A percentile compares a stretch with the other conserved stretches of the same genome.
phyloP scores from a whole-genome alignment of 768 basidiomycete species.

The Sistotremastrum niveocremeum region DNA sequence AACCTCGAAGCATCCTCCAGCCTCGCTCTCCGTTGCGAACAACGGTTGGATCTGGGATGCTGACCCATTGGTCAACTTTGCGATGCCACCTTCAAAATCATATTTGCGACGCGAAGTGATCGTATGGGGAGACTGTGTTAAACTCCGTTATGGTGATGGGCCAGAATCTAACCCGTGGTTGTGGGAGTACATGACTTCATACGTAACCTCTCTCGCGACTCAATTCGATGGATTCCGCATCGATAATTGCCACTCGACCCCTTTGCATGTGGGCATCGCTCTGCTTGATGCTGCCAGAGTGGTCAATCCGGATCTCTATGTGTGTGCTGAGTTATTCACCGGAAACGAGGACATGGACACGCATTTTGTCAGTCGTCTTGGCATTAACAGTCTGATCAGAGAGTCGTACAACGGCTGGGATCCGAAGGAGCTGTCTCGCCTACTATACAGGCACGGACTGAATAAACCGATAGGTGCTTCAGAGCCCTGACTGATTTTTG shows the following conservation, averaged over 20 bases:
- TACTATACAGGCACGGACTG: conserved; percentile 82
- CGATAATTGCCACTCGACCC: conserved; percentile 98
- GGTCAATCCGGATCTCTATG: conserved; percentile 84
- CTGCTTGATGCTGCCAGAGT: conserved; percentile 87
- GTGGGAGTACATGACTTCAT: conserved; percentile 82
- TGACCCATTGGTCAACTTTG: conserved; percentile 90
- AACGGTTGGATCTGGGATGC: conserved; percentile 99
- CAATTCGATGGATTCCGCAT: conserved; percentile 94
- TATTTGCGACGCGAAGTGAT: conserved; percentile 95
- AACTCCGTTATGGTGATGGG: conserved; percentile 80
- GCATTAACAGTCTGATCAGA: conserved; percentile 85
- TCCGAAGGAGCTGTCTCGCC: conserved; percentile 78
- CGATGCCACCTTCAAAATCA: conserved; percentile 79
- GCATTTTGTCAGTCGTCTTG: conserved; percentile 80
- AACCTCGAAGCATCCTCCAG: conserved; percentile 30
- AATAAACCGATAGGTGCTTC: conserved; percentile 80
- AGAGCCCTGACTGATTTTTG: not conserved
- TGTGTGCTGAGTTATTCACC: conserved; percentile 95
- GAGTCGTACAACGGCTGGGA: conserved; percentile 90
- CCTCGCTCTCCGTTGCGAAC: conserved; percentile 74
- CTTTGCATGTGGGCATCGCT: conserved; percentile 86
- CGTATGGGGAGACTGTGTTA: conserved; percentile 97
- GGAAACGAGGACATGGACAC: conserved; percentile 91
- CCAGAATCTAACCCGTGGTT: conserved; percentile 84
- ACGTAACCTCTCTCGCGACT: conserved; percentile 66